phyloP scores from a whole-genome alignment of 2,329 filamentous ascomycete species.

The Fusarium poae region DNA sequence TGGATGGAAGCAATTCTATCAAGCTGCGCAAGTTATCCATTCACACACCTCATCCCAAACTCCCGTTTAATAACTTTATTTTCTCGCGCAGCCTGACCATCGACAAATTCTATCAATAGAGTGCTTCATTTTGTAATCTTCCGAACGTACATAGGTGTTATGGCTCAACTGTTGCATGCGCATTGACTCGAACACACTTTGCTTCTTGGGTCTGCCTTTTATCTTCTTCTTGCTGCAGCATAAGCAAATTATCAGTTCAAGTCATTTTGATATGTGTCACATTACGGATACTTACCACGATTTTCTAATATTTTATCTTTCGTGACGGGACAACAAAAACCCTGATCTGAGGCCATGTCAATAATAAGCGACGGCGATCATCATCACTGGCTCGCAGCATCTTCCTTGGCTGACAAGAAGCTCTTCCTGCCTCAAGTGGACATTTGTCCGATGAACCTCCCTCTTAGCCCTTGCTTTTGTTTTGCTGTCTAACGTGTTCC shows the following conservation, averaged over 20 bases:
- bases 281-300: neutral
- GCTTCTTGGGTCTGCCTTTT: constrained; percentile 21
- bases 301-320: constrained; percentile 21
- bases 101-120: neutral
- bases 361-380: constrained; percentile 22
- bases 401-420: constrained; percentile 12
- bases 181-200: constrained; percentile 13
- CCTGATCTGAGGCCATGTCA: constrained; percentile 23
- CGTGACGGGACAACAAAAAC: constrained; percentile 3
- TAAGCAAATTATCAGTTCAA: constrained; percentile 3
- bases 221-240: neutral
- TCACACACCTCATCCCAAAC: neutral
- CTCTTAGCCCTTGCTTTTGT: constrained; percentile 10
- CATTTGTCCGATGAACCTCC: constrained; percentile 22
- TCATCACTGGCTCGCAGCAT: constrained; percentile 19
- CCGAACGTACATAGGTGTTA: constrained; percentile 15
- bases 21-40: neutral
- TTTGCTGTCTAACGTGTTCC: constrained; percentile 1
- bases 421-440: constrained; percentile 31
- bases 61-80: neutral
- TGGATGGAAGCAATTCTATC: constrained; percentile 20
- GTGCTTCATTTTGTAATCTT: neutral
- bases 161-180: constrained; percentile 35
- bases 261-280: neutral
- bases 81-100: neutral